phyloP scores from a whole-genome alignment of 176 grass and related monocot species.

The Triticum urartu region DNA sequence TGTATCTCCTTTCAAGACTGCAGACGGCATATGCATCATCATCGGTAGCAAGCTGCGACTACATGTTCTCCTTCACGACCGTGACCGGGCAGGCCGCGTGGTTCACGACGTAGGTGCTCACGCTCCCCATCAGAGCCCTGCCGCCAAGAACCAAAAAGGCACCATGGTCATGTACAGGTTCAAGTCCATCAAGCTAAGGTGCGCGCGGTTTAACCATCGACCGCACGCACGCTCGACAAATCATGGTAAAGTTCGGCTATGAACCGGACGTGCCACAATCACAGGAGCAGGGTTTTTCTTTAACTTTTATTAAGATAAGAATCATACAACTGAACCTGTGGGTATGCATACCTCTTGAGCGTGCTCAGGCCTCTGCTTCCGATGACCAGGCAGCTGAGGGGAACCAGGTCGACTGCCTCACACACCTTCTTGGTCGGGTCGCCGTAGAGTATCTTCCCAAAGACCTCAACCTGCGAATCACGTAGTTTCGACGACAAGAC shows the following conservation, averaged over 20 bases:
- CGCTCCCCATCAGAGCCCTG: no score
- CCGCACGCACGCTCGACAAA: background rate
- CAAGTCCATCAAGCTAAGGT: background rate
- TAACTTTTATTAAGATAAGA: background rate
- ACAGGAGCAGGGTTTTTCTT: background rate
- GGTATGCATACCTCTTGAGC: constrained; percentile 61
- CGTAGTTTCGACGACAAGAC: background rate
- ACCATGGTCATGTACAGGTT: background rate
- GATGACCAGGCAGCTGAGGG: constrained; percentile 52
- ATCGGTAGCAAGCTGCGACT: background rate
- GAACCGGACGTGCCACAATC: background rate
- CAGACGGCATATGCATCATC: background rate
- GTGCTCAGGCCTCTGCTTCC: constrained; percentile 70
- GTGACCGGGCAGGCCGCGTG: constrained; percentile 61
- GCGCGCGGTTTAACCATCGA: background rate
- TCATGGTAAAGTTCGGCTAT: background rate
- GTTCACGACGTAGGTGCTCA: no score
- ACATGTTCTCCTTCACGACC: constrained; percentile 61
- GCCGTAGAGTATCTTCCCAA: constrained; percentile 62
- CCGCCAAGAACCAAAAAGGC: background rate
- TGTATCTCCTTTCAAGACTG: background rate
- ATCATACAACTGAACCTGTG: background rate
- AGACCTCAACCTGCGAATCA: constrained; percentile 53
- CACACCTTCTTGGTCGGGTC: constrained; percentile 55
- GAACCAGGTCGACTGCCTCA: constrained; percentile 50